Base-by-base conservation (phyloP, 2,329 filamentous ascomycete genomes). In the Sporothrix phasma region DNA sequence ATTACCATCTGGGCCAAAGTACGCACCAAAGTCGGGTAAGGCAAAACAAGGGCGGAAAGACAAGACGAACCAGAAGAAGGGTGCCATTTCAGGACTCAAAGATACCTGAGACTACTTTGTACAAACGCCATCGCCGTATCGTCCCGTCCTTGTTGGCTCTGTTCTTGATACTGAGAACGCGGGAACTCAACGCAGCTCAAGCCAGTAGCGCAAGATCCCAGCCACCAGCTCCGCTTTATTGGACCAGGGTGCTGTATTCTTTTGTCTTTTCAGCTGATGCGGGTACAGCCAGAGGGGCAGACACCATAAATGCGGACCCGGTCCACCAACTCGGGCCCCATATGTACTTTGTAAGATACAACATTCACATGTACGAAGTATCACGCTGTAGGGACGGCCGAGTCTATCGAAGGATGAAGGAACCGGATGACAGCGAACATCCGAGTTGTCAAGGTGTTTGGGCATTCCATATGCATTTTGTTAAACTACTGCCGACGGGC, bases 141-240 rank as follows among this genome's bases (percentile, higher is more conserved):
- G 31, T 22, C 29, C 31, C 39, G 31, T 56, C 31, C 31, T 22
- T 39, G 31, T 31, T 56, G 31, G 31, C 5, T 56, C 11, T 56
- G 26, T 31, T 10, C 10, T 11, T 37, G 13, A 7, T 37, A 7
- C 34, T 37, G 8, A 37, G 34, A 7, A 37, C 34, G 34, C 15
- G 11, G 34, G 37, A 5, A 24, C 31, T n/a, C n/a, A n/a, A n/a
- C n/a, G n/a, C n/a, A n/a, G n/a, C n/a, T n/a, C n/a, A n/a, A n/a
- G n/a, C n/a, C n/a, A 15, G 41, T 59, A n/a, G 22, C 24, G 37
- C 37, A 15, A 47, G n/a, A 46, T 61, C 24, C 56, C 39, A 45
- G 31, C 56, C 56, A 45, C 56, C 17, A 29, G 19, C 60, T 62
- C 60, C 60, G 60, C 60, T 62, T 49, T 51, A 29, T 46, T 60